Base-by-base conservation (phyloP, 768 basidiomycete species). In the Amanita fuliginea region DNA sequence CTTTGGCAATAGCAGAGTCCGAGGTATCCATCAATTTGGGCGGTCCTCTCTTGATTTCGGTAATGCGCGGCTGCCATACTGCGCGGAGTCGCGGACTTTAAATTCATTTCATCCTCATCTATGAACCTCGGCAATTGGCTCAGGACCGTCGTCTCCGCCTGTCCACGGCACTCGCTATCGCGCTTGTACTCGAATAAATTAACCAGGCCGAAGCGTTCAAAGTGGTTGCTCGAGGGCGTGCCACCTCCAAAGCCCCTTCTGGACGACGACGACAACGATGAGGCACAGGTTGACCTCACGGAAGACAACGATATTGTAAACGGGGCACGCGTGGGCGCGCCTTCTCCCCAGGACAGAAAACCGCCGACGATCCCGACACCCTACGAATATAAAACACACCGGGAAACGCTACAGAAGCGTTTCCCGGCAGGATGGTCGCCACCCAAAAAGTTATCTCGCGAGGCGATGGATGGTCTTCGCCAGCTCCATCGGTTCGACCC, bases 391-490 rank as follows among this genome's bases (percentile, higher is more conserved):
- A 65, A 63, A 52, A 63, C 59, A 18, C 81, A 85, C 62, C 74
- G 77, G 37, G 61, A 66, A 39, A 57, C 64, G 9, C 68, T 85
- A 51, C 74, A 71, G 49, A 67, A 74, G 54, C 57, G 62, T 3
- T 85, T 83, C 59, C 83, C 82, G 22, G 62, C 66, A 8, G 82
- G 82, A 40, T 93, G 89, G 89, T 68, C 71, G 44, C 90, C 90
- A 21, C 83, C 83, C 50, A 81, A 79, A 57, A 88, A 87, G 60
- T 61, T 93, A 47, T 86, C 86, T 11, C 75, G 85, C 48, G 82
- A 86, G 57, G 87, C 88, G 32, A 92, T 92, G 88, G 81, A 83
- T 54, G 80, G 82, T 13, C 63, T 93, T 51, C 77, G 84, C 34
- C 71, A 77, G 41, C 69, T 92, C 49, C 75, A 89, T 60, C 64